Evolutionary conservation across 2,329 filamentous ascomycete species (phyloP), one percentile per base, ranked within the genome.

Genomic region (Rhexocercosporidium sp.): DNA sequence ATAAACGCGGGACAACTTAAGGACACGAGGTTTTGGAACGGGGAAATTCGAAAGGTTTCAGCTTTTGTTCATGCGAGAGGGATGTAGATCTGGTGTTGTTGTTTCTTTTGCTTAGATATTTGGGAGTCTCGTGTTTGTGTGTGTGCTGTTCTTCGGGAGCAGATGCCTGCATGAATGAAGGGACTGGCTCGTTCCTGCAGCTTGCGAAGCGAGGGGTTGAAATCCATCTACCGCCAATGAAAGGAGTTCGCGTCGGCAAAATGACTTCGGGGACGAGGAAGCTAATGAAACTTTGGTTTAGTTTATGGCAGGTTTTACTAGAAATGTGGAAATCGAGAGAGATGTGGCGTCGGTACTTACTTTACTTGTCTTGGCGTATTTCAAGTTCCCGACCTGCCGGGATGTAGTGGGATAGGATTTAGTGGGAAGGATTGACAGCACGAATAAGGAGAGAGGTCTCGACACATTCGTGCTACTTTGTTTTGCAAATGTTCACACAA

Each of bases 41-140:
- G n/a, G 44, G 20, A 20, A 20, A 37, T 14, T 34, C n/a, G 34
- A 18, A 39, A 25, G 29, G 1, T 9, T 37, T 20, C 51, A 56
- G 18, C 29, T 56, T 5, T 20, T 34, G 7, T 37, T 2, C 12
- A n/a, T 47, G 18, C 12, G 20, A 25, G n/a, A 27, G 54, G 7
- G n/a, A 16, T 27, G 31, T 39, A 57, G 20, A 41, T 57, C n/a
- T 57, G 49, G 49, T 53, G 29, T 27, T 14, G 20, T 39, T 57
- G 39, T 44, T 47, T 7, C n/a, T 34, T 34, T 34, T 56, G 31
- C 29, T 37, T 16, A 12, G 20, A 11, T 18, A 20, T 9, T 41
- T 57, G 12, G 20, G 12, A 12, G 20, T 41, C 54, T 57, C 54
- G 54, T 57, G 54, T 57, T 57, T 34, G 27, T 56, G 34, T 57